phyloP scores from a whole-genome alignment of 1,284 basidiomycete species.

The Singerocomus rubriflavus region DNA sequence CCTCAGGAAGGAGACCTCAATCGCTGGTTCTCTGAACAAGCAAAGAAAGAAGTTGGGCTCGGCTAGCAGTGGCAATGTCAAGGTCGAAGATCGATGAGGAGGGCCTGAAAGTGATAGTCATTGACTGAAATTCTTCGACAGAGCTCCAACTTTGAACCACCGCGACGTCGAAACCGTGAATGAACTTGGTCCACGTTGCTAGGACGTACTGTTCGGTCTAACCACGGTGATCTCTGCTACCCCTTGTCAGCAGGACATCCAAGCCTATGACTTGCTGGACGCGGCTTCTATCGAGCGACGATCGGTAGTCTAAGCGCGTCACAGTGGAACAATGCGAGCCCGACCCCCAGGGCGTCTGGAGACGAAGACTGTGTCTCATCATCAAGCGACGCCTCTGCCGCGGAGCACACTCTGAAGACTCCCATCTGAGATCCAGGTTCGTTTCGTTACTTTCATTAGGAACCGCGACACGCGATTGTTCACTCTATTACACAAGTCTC shows the following conservation, averaged over 20 bases:
- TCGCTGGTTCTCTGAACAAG: neutral
- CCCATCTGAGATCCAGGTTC: constrained; percentile 17
- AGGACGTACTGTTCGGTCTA: neutral
- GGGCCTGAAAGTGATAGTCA: too few species aligned
- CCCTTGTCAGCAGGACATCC: neutral
- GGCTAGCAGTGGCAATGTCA: neutral
- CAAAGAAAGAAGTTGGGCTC: neutral
- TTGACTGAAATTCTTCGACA: neutral
- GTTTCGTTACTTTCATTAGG: constrained; percentile 8
- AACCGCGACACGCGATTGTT: constrained; percentile 11
- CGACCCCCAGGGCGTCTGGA: neutral
- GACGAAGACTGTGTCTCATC: neutral
- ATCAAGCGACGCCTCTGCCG: neutral
- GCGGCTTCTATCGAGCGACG: neutral
- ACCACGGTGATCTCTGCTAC: neutral
- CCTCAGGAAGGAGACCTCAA: neutral
- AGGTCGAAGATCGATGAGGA: neutral
- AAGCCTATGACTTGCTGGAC: neutral
- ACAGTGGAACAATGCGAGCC: neutral
- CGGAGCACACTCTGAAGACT: neutral
- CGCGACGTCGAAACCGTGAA: neutral
- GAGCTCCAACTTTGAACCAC: constrained; percentile 6
- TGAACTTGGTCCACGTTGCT: neutral
- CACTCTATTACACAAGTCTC: constrained; percentile 7
- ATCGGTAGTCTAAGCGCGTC: neutral